Base-by-base conservation (phyloP, 129 eudicot genomes). In the Centella asiatica region DNA sequence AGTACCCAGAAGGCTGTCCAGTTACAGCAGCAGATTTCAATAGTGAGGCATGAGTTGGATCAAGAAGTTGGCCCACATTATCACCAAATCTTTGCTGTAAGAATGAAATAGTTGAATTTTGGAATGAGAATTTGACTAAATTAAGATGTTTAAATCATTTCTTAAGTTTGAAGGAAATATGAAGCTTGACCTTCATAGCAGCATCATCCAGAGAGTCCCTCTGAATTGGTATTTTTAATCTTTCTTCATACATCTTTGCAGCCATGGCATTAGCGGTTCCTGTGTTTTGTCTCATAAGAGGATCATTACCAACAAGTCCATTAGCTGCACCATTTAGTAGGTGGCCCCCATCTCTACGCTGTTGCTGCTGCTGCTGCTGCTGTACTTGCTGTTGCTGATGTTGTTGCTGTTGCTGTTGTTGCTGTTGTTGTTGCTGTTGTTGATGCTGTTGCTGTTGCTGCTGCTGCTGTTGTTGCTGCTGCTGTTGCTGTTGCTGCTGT, bases 1-100 rank as follows among this genome's bases (percentile, higher is more conserved):
- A 68, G 57, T 81, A 92, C 99, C 99, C 96, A 56, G 99, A 87
- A 64, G 96, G 81, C 69, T 84, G 96, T 40, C 88, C 87, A 54
- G 80, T 80, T 13, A 85, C 86, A 22, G 87, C 81, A 49, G 97
- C 80, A 48, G 99, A 80, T 72, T 92, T 92, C 68, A 92, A 73
- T 24, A 87, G 78, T 27, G 98, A 84, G 0, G 95, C 85, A 45
- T 92, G 90, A 78, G 74, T 84, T 24, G 89, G 84, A 76, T 87
- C 99, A 83, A 92, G 62, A 48, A 87, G 86, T 58, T 80, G 99
- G 71, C 81, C 84, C 14, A 78, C 85, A 74, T 82, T 85, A 32
- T 92, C 99, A 62, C 95, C 88, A 76, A 75, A 87, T 46, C 90
- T 76, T 83, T 92, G 88, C 86, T 76, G 80, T 55, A 63, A 69